A percentile compares a stretch with the other conserved stretches of the same genome.
These are phyloP conservation scores for Pseudocohnilembus persalinus DNA, from an alignment of 169 alveolate genomes.

Conservation along the genomic window DNA sequence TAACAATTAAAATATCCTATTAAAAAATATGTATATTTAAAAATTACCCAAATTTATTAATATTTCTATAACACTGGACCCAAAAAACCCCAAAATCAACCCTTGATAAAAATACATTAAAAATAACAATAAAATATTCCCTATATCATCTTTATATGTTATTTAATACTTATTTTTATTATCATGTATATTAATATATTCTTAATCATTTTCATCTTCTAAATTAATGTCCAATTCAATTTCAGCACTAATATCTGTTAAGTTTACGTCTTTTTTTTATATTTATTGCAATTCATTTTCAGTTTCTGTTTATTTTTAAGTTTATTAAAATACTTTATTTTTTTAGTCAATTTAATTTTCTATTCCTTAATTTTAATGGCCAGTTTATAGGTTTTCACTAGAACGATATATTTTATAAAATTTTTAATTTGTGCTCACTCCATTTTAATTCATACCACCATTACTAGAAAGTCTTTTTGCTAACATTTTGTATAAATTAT, in stretches of 20 bases:
- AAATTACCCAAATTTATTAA: neutral
- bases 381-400: no score
- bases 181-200: no score
- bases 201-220: neutral
- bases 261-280: neutral
- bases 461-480: no score
- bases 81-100: constrained; percentile 5
- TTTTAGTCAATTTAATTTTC: no score
- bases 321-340: no score
- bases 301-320: neutral
- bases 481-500: no score
- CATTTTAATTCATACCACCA: no score
- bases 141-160: neutral
- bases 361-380: no score
- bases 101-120: constrained; percentile 13
- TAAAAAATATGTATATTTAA: no score
- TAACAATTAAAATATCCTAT: neutral
- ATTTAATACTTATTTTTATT: no score
- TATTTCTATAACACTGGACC: neutral
- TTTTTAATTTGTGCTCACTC: no score
- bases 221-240: neutral
- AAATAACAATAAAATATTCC: neutral
- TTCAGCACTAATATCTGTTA: neutral
- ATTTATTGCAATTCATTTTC: neutral
- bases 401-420: no score